Evolutionary conservation across 2,329 filamentous ascomycete species (phyloP).

Genomic region (Raffaelea ambrosiae): DNA sequence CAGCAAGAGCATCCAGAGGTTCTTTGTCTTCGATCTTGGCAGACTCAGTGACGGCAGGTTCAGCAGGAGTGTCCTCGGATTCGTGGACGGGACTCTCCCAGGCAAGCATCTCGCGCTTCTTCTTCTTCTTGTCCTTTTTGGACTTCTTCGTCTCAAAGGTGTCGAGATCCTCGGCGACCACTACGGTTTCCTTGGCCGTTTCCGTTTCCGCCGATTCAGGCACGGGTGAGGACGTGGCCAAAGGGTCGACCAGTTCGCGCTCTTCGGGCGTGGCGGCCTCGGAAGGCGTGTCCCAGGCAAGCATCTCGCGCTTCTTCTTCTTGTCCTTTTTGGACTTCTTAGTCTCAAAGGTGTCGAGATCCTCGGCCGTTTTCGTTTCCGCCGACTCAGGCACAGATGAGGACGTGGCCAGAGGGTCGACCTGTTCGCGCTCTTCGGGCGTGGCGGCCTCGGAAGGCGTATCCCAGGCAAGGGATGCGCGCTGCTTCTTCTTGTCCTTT

Average conservation of each 20-base stretch:
- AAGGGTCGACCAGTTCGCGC: background rate
- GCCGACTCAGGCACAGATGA: too few species aligned
- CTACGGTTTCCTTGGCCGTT: background rate
- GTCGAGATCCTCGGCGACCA: background rate
- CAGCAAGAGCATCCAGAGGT: too few species aligned
- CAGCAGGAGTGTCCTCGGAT: background rate
- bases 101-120: background rate
- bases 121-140: background rate
- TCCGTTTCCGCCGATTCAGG: too few species aligned
- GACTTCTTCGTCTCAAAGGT: background rate
- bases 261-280: background rate
- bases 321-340: conserved; percentile 6
- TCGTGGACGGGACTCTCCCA: background rate
- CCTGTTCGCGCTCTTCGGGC: background rate
- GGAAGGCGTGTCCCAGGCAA: background rate
- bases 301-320: conserved; percentile 1
- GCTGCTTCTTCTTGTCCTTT: conserved; percentile 3
- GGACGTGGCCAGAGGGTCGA: too few species aligned
- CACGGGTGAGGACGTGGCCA: too few species aligned
- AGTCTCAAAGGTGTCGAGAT: background rate
- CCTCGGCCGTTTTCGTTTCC: too few species aligned
- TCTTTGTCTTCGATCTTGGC: background rate
- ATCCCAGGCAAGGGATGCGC: background rate
- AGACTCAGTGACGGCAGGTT: background rate
- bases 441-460: background rate